Evolutionary conservation across 23 red algal species (phyloP).

Genomic region (Gracilaria domingensis): DNA sequence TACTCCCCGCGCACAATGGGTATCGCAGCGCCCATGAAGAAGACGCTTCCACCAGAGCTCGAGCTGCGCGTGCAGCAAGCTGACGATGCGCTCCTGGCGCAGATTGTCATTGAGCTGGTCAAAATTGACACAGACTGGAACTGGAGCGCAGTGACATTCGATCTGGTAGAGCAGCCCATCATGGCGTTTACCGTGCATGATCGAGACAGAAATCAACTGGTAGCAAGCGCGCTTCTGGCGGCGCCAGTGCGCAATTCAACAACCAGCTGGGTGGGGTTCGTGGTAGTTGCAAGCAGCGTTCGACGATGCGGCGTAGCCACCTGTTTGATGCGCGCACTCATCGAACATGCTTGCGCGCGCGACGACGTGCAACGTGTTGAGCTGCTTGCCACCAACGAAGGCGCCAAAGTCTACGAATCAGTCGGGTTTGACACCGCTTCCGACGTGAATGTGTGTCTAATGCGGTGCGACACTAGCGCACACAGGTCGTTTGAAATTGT

Average conservation of each 20-base stretch:
- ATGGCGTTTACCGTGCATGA: neutral
- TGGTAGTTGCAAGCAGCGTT: neutral
- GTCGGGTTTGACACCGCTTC: neutral
- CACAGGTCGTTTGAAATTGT: neutral
- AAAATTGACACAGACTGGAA: neutral
- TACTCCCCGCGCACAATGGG: neutral
- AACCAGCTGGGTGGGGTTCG: slow-evolving; percentile 4
- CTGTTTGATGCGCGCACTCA: neutral
- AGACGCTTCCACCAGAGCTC: neutral
- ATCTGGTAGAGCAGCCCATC: neutral
- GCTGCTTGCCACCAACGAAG: neutral
- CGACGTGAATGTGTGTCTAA: slow-evolving; percentile 5
- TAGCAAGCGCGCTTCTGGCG: neutral
- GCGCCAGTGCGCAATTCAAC: neutral
- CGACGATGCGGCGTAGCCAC: slow-evolving; percentile 13
- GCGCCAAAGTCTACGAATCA: neutral
- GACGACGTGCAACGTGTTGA: neutral
- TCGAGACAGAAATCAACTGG: neutral
- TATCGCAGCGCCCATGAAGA: neutral
- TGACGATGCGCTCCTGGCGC: neutral
- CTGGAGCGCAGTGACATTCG: neutral
- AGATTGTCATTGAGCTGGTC: neutral
- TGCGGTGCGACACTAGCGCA: neutral
- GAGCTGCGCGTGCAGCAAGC: neutral
- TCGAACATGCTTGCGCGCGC: neutral